Percentiles rank a stretch among this genome's conserved stretches.
phyloP scores from a whole-genome alignment of 495 filamentous ascomycete genomes.

The Hyaloscypha finlandica region DNA sequence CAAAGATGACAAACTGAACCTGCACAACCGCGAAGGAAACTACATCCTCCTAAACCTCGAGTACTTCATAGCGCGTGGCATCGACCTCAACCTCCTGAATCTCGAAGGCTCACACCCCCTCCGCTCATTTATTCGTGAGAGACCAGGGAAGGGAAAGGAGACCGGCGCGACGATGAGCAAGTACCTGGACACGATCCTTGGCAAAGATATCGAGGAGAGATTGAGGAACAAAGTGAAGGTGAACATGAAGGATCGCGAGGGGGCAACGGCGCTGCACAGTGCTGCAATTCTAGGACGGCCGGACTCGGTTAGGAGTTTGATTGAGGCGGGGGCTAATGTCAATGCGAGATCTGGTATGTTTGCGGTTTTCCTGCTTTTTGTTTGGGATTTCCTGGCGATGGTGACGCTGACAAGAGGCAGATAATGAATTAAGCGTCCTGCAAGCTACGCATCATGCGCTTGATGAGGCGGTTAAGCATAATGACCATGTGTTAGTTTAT shows the following conservation, averaged over 20 bases:
- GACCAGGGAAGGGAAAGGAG: conserved; percentile 9
- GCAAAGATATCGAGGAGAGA: conserved; percentile 17
- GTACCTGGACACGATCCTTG: conserved; percentile 28
- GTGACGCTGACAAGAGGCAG: conserved; percentile 10
- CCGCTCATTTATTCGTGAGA: conserved; percentile 18
- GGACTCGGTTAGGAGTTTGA: conserved; percentile 26
- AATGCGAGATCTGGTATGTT: conserved; percentile 26
- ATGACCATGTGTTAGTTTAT: conserved; percentile 11
- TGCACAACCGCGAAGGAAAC: conserved; percentile 20
- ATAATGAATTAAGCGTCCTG: conserved; percentile 21
- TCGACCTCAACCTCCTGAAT: conserved; percentile 31
- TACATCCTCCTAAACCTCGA: conserved; percentile 11
- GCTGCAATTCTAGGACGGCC: conserved; percentile 25
- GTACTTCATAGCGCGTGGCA: conserved; percentile 11
- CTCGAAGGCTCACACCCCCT: conserved; percentile 18
- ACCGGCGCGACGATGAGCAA: conserved; percentile 31
- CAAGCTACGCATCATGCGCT: conserved; percentile 18
- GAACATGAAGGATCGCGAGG: conserved; percentile 26
- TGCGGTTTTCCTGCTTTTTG: background rate
- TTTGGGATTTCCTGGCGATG: background rate
- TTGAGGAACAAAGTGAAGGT: conserved; percentile 23
- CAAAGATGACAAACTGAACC: background rate
- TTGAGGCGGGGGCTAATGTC: conserved; percentile 29
- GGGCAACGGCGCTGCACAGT: conserved; percentile 19
- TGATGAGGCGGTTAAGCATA: conserved; percentile 7